Percentiles rank a stretch among this genome's conserved stretches.
Evolutionary conservation across 129 eudicot genomes (phyloP).

Genomic region (Heracleum sosnowskyi): DNA sequence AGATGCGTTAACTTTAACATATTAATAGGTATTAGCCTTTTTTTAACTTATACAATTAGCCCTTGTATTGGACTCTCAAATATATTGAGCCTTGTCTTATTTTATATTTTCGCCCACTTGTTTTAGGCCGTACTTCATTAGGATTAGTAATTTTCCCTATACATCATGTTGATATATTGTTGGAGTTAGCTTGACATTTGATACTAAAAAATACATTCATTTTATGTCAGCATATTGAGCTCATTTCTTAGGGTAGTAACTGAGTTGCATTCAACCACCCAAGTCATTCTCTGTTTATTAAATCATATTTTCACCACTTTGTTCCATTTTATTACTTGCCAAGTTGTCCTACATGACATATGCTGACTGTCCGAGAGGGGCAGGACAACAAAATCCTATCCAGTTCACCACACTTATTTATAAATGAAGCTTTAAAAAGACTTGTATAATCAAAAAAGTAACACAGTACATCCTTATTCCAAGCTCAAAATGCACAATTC

Average conservation of each 20-base stretch:
- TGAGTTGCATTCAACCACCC: not conserved
- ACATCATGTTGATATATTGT: not conserved
- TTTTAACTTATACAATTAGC: not conserved
- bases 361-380: not conserved
- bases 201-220: not conserved
- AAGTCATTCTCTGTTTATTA: not conserved
- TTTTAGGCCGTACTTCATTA: not conserved
- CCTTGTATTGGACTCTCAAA: not conserved
- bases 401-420: not conserved
- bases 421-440: not conserved
- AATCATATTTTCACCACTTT: not conserved
- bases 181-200: not conserved
- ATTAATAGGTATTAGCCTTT: too few relatives aligned
- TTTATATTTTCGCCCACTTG: not conserved
- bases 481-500: not conserved
- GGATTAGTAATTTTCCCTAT: not conserved
- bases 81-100: not conserved
- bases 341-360: not conserved
- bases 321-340: too few relatives aligned
- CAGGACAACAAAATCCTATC: not conserved
- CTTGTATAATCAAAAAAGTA: not conserved
- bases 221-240: not conserved
- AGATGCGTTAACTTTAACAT: not conserved
- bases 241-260: not conserved
- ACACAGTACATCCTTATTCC: not conserved